A percentile compares a stretch with the other conserved stretches of the same genome.
These are phyloP conservation scores for Psilocybe cyanescens DNA, from an alignment of 768 basidiomycete genomes.

Conservation along the genomic window DNA sequence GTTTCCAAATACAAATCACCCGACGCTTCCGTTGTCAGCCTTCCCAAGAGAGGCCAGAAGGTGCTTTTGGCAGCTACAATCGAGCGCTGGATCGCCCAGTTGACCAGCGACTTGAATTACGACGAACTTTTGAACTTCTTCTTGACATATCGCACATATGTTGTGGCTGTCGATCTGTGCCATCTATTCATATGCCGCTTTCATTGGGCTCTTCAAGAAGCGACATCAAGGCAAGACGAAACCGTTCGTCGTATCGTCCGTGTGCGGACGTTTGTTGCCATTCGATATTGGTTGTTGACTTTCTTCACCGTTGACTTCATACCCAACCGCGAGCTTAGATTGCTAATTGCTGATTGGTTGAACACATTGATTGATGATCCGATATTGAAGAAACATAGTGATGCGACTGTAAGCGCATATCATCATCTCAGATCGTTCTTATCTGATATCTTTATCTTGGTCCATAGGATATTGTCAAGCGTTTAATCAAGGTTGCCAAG, in stretches of 20 bases:
- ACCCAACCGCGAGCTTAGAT: slow-evolving; percentile 75
- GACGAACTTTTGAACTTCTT: slow-evolving; percentile 91
- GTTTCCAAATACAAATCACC: slow-evolving; percentile 35
- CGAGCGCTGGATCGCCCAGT: slow-evolving; percentile 91
- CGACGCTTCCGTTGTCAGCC: slow-evolving; percentile 27
- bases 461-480: slow-evolving; percentile 74
- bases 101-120: slow-evolving; percentile 85
- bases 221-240: slow-evolving; percentile 61
- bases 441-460: neutral
- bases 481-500: slow-evolving; percentile 81
- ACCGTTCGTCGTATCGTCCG: slow-evolving; percentile 77
- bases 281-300: slow-evolving; percentile 89
- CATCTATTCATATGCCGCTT: slow-evolving; percentile 86
- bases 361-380: slow-evolving; percentile 78
- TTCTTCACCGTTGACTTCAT: slow-evolving; percentile 91
- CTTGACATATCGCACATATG: slow-evolving; percentile 88
- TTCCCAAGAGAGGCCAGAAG: slow-evolving; percentile 36
- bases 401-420: slow-evolving; percentile 65
- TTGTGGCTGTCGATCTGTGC: slow-evolving; percentile 78
- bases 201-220: slow-evolving; percentile 78
- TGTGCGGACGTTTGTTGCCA: slow-evolving; percentile 87
- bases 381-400: slow-evolving; percentile 63
- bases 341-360: slow-evolving; percentile 77
- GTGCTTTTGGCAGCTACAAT: slow-evolving; percentile 89
- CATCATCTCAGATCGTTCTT: slow-evolving; percentile 12